Evolutionary conservation across 768 basidiomycete genomes (phyloP), one percentile per base, ranked within the genome.

Genomic region (Hysterangium stoloniferum): DNA sequence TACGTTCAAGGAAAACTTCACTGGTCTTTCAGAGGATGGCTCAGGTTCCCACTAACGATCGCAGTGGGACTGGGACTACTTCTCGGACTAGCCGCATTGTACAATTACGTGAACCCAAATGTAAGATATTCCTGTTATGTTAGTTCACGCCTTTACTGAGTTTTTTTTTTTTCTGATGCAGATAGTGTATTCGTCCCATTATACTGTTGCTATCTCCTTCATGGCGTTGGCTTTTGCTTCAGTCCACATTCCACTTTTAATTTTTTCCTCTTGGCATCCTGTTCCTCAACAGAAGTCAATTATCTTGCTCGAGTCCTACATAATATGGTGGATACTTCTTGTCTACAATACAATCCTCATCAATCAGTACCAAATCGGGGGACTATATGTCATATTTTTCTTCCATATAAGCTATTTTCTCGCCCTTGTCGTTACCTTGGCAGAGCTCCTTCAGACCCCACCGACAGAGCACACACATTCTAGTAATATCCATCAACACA

Each of bases 151-250:
- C 4, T 29, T 12, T 13, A 2, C 12, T 17, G 31, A 2, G 3
- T 12, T 20, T 43, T 43, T 24, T 12, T 31, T 45, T 9, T 37
- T 9, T 52, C 47, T 17, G n/a, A 3, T 15, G 12, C 57, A 88
- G 86, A 70, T 81, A 25, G 66, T 79, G 7, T 80, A 88, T 59
- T 75, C 82, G 1, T 71, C 71, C 6, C 74, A 76, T 3, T 73
- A 75, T 51, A 58, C 75, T 12, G 76, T 83, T 67, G 20, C 22
- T 13, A 45, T 45, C 27, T 31, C 44, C 12, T 31, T 45, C n/a
- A 45, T 33, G 9, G 6, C 12, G 17, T 15, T 32, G n/a, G 12
- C 44, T 1, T 31, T 45, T 27, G 15, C 33, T 9, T 27, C 5
- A 13, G 13, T 45, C n/a, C 28, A 45, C 29, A 1, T 64, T 71